Evolutionary conservation across 1,284 basidiomycete species (phyloP).

Genomic region (Ustilago loliicola): DNA sequence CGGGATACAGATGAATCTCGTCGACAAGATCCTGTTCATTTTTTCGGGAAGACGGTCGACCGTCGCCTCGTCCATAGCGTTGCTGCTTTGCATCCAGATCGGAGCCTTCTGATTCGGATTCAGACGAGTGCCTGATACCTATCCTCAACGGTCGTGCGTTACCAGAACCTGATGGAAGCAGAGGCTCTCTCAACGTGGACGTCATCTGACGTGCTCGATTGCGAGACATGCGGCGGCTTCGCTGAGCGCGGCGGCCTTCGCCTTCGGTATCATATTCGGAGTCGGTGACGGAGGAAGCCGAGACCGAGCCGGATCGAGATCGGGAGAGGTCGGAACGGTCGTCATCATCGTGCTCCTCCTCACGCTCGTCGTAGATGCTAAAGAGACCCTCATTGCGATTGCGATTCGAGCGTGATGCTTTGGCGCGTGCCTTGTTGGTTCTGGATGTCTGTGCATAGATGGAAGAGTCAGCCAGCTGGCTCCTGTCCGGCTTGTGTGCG

Average conservation of each 20-base stretch:
- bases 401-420: slow-evolving; percentile 13
- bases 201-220: slow-evolving; percentile 51
- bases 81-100: slow-evolving; percentile 23
- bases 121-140: slow-evolving; percentile 22
- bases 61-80: slow-evolving; percentile 5
- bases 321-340: slow-evolving; percentile 43
- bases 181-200: slow-evolving; percentile 48
- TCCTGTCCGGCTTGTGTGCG: slow-evolving; percentile 11
- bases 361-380: slow-evolving; percentile 46
- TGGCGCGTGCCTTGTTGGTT: slow-evolving; percentile 27
- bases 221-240: slow-evolving; percentile 34
- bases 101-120: slow-evolving; percentile 27
- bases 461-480: slow-evolving; percentile 27
- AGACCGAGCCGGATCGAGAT: slow-evolving; percentile 41
- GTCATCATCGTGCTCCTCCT: slow-evolving; percentile 28
- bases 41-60: slow-evolving; percentile 1
- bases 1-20: slow-evolving; percentile 49
- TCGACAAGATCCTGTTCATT: slow-evolving; percentile 24
- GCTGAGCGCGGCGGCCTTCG: slow-evolving; percentile 30
- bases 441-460: slow-evolving; percentile 25
- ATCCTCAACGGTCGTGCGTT: slow-evolving; percentile 25
- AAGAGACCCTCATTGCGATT: slow-evolving; percentile 28
- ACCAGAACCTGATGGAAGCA: slow-evolving; percentile 43
- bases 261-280: slow-evolving; percentile 47
- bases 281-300: slow-evolving; percentile 53